Conservation (phyloP, 192 early-diverging fungal species). For the Linderina pennispora region DNA sequence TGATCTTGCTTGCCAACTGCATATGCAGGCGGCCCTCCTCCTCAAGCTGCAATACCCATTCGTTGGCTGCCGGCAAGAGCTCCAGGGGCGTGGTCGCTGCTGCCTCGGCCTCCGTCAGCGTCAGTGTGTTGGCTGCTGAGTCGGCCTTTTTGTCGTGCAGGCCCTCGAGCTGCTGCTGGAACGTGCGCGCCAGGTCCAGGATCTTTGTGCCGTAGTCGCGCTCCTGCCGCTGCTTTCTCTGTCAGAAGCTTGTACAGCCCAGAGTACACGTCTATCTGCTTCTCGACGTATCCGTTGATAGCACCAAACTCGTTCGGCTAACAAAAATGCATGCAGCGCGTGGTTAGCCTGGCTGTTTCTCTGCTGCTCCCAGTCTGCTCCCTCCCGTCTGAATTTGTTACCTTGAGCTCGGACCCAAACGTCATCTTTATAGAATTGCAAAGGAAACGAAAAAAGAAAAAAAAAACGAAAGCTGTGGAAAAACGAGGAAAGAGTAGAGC, state of each 20-base stretch:
- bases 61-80: slow-evolving; percentile 27
- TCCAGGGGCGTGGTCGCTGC: slow-evolving; percentile 16
- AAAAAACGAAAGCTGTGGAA: background rate
- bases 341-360: background rate
- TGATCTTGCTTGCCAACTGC: slow-evolving; percentile 25
- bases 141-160: slow-evolving; percentile 12
- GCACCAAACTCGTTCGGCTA: slow-evolving; percentile 47
- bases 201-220: slow-evolving; percentile 34
- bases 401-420: slow-evolving; percentile 45
- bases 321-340: background rate
- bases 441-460: background rate
- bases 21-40: slow-evolving; percentile 38
- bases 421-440: slow-evolving; percentile 14
- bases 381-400: background rate
- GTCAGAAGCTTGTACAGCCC: slow-evolving; percentile 27
- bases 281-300: slow-evolving; percentile 36
- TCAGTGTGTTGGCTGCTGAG: slow-evolving; percentile 12
- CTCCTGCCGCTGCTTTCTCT: slow-evolving; percentile 36
- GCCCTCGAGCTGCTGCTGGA: slow-evolving; percentile 22
- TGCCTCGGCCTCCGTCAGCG: slow-evolving; percentile 28
- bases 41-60: slow-evolving; percentile 36
- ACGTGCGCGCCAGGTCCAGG: slow-evolving; percentile 21
- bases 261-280: slow-evolving; percentile 29
- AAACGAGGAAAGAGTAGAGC: no score
- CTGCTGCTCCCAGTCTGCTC: background rate